These are phyloP conservation scores for Candida suzukii DNA, from an alignment of 805 yeast genomes.

Conservation along the genomic window DNA sequence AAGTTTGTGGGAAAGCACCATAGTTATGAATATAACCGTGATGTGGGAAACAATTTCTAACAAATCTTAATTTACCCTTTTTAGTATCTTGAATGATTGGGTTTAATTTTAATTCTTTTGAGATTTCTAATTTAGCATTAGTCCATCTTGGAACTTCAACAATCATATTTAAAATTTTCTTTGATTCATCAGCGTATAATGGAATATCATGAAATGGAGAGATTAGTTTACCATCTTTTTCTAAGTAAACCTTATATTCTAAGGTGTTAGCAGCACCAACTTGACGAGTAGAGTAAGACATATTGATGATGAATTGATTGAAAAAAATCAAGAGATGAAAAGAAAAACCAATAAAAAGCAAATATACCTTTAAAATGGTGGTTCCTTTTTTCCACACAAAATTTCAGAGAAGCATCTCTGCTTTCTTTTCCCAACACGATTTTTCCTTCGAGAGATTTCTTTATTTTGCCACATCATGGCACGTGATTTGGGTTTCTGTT, in stretches of 20 bases:
- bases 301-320: conserved; percentile 26
- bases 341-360: no score
- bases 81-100: conserved; percentile 97
- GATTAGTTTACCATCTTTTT: conserved; percentile 88
- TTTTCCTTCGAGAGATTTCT: no score
- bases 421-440: no score
- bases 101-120: conserved; percentile 76
- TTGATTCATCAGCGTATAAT: conserved; percentile 88
- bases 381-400: background rate
- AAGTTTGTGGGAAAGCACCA: conserved; percentile 96
- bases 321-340: background rate
- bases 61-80: conserved; percentile 93
- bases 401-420: no score
- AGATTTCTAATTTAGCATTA: conserved; percentile 93
- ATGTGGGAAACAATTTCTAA: conserved; percentile 97
- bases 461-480: no score
- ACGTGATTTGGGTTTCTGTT: no score
- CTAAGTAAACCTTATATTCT: conserved; percentile 87
- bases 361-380: background rate
- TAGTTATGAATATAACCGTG: conserved; percentile 98
- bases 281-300: conserved; percentile 85
- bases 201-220: conserved; percentile 95
- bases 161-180: conserved; percentile 69
- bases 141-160: conserved; percentile 99
- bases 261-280: conserved; percentile 93